Conservation (phyloP, 768 basidiomycete genomes). For the Porphyrellus cyaneotinctus region DNA sequence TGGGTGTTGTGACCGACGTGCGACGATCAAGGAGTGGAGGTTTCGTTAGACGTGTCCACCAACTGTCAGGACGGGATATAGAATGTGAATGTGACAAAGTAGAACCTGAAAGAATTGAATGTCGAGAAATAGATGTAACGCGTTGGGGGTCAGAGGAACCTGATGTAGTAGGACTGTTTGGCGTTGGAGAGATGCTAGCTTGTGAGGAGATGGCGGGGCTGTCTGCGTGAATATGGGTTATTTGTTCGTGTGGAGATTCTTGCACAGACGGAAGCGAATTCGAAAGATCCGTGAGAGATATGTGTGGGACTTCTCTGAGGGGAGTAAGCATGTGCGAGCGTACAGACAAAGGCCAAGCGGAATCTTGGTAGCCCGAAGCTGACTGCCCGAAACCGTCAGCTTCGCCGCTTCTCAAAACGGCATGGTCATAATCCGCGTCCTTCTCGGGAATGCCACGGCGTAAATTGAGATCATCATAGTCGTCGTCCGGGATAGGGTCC, state of each 20-base stretch:
- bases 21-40: conserved; percentile 61
- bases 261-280: conserved; percentile 25
- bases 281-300: conserved; percentile 17
- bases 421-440: conserved; percentile 19
- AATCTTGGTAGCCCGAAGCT: conserved; percentile 9
- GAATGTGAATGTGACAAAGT: conserved; percentile 39
- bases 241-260: conserved; percentile 22
- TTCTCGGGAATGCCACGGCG: conserved; percentile 11
- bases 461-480: conserved; percentile 13
- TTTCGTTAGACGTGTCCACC: conserved; percentile 75
- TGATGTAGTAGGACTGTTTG: conserved; percentile 23
- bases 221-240: conserved; percentile 24
- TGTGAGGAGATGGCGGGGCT: conserved; percentile 21
- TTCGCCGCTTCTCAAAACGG: conserved; percentile 8
- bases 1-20: conserved; percentile 37
- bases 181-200: conserved; percentile 11
- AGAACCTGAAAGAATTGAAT: conserved; percentile 44
- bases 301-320: conserved; percentile 31
- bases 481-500: conserved; percentile 25
- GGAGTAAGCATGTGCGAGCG: conserved; percentile 31
- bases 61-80: conserved; percentile 64
- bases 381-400: conserved; percentile 14
- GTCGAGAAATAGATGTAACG: conserved; percentile 28
- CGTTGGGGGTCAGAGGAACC: conserved; percentile 27
- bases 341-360: conserved; percentile 14